These are phyloP conservation scores for Lophium mytilinum DNA, from an alignment of 495 filamentous ascomycete species.

Conservation along the genomic window DNA sequence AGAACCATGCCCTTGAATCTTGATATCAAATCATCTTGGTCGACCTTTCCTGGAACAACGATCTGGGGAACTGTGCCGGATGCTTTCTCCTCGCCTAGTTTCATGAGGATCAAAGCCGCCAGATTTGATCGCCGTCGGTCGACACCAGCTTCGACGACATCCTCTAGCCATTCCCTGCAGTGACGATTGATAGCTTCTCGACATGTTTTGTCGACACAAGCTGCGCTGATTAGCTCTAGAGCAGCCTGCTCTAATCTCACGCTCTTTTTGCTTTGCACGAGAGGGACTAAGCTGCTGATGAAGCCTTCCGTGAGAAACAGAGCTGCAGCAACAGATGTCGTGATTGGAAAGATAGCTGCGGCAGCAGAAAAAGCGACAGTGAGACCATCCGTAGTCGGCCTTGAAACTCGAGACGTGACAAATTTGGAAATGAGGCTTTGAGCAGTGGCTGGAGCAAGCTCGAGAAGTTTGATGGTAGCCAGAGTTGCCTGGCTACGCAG, in stretches of 20 bases:
- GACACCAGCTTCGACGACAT: slow-evolving; percentile 57
- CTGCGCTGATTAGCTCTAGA: slow-evolving; percentile 81
- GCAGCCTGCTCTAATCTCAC: slow-evolving; percentile 62
- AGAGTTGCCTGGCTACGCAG: slow-evolving; percentile 68
- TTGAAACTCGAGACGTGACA: slow-evolving; percentile 48
- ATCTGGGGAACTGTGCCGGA: slow-evolving; percentile 10
- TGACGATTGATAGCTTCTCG: slow-evolving; percentile 71
- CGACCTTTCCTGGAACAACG: slow-evolving; percentile 9
- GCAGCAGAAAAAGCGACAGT: slow-evolving; percentile 82
- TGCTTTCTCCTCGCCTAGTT: slow-evolving; percentile 34
- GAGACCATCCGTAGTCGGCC: slow-evolving; percentile 49
- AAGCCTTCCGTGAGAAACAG: slow-evolving; percentile 85
- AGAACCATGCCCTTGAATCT: slow-evolving; percentile 73
- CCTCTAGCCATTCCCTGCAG: slow-evolving; percentile 74
- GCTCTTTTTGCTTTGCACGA: slow-evolving; percentile 50
- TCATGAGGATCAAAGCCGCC: slow-evolving; percentile 69
- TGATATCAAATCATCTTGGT: slow-evolving; percentile 53
- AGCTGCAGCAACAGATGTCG: slow-evolving; percentile 56
- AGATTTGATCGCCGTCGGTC: slow-evolving; percentile 52
- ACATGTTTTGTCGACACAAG: slow-evolving; percentile 72
- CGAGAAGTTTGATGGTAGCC: slow-evolving; percentile 70
- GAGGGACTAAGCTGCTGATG: slow-evolving; percentile 55
- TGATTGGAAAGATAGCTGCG: slow-evolving; percentile 76
- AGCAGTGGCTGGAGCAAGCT: slow-evolving; percentile 61
- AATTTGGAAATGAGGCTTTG: slow-evolving; percentile 57